Evolutionary conservation across 2,329 filamentous ascomycete genomes (phyloP).

Genomic region (Colletotrichum sp.): DNA sequence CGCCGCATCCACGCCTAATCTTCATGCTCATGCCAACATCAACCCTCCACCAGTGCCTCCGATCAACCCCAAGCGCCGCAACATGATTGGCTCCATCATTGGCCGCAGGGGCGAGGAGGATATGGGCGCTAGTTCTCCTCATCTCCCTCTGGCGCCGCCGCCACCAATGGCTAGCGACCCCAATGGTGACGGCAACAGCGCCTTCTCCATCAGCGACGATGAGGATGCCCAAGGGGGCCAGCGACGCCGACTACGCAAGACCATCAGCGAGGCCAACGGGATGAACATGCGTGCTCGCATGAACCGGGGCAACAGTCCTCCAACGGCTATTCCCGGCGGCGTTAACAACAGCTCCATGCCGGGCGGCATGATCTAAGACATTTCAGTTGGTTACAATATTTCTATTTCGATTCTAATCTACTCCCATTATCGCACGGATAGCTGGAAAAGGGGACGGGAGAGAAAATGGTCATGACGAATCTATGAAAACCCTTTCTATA

Average conservation of each 20-base stretch:
- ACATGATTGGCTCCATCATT: slow-evolving; percentile 40
- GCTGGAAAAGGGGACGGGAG: not conserved
- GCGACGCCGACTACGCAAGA: slow-evolving; percentile 48
- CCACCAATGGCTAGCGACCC: not conserved
- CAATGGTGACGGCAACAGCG: slow-evolving; percentile 27
- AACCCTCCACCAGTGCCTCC: slow-evolving; percentile 59
- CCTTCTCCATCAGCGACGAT: slow-evolving; percentile 40
- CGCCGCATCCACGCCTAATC: slow-evolving; percentile 40
- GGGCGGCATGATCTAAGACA: slow-evolving; percentile 52
- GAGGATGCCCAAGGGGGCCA: slow-evolving; percentile 39
- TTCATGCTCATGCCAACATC: slow-evolving; percentile 31
- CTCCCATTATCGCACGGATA: not conserved
- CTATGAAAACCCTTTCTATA: slow-evolving; percentile 13
- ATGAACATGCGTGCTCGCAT: slow-evolving; percentile 32
- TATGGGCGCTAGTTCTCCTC: slow-evolving; percentile 34
- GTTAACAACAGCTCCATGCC: slow-evolving; percentile 34
- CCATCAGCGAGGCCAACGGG: slow-evolving; percentile 43
- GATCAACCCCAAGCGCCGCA: slow-evolving; percentile 62
- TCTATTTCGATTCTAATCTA: not conserved
- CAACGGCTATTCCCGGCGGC: slow-evolving; percentile 32
- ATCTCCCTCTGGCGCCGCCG: slow-evolving; percentile 30
- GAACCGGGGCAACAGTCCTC: slow-evolving; percentile 27
- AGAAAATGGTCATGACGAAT: slow-evolving; percentile 19
- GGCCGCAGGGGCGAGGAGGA: slow-evolving; percentile 39
- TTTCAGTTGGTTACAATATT: not conserved